Evolutionary conservation across 2,329 filamentous ascomycete genomes (phyloP), one percentile per base, ranked within the genome.

Genomic region (Xylaria sp.): DNA sequence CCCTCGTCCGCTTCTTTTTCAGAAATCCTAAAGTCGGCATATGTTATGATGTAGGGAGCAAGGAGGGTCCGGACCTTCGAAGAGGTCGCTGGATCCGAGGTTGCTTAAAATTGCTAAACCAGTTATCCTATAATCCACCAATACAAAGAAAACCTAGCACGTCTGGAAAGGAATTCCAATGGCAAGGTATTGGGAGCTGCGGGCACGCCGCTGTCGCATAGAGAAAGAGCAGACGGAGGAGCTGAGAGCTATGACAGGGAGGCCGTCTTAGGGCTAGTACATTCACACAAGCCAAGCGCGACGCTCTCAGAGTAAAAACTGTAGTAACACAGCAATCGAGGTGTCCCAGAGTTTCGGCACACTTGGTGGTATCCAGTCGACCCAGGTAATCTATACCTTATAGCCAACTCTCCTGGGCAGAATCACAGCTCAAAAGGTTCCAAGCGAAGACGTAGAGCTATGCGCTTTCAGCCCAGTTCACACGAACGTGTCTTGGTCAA

Each of bases 1-100:
- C 94, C 89, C 94, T 97, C 84, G 94, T 97, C 89, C 94, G 91
- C 89, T 97, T 97, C 89, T 97, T 98, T 89, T 98, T 98, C 81
- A 98, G 90, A 81, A 98, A 94, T 83, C 94, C 94, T 86, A 98
- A 89, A 82, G 89, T 93, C 90, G 94, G 96, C 96, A 99, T 98
- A 79, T 78, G 81, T 76, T 75, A 77, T 74, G 76, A 73, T 72
- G 69, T 75, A 74, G 76, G 77, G 77, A 72, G 76, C 73, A 66
- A 74, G 73, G 74, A 73, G 72, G 75, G 69, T 39, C 58, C 52
- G 58, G 69, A 67, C 72, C 75, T 76, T 74, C 67, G 67, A 57
- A 50, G 41, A 62, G 66, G 56, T 73, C 63, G 39, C 70, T 65
- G 60, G 55, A 56, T 68, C 57, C 64, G 65, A 13, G 39, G 15